Base-by-base conservation (phyloP, 1,284 basidiomycete genomes). In the Mycocalia duriaeana region DNA sequence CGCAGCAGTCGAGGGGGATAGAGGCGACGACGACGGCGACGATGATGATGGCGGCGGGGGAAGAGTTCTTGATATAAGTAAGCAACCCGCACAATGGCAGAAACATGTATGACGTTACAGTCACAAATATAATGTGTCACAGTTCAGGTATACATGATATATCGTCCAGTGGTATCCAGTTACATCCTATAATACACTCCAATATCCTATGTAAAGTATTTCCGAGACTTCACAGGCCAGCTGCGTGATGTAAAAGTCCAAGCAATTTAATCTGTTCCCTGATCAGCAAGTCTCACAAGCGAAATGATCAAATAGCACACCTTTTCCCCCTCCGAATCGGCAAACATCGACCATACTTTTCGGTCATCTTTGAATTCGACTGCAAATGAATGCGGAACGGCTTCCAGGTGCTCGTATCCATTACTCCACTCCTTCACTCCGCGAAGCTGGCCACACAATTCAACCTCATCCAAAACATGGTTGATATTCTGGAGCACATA, bases 261-360 rank as follows among this genome's bases (percentile, higher is more conserved):
- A 76, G 57, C 26, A 74, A 52, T 54, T 68, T 68, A 53, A 68
- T 70, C 71, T 75, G 36, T 11, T 26, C 4, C 49, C 44, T 4
- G 8, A 39, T 52, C 19, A 44, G 48, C 34, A 40, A 14, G 14
- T 20, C 35, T 19, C 35, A 25, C 19, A 19, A 51, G 20, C 31
- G n/a, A 36, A 22, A 8, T 28, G 42, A 24, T 28, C 24, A 13
- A 53, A 61, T 8, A 38, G 26, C 55, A 42, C 50, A 79, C 85
- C 76, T 89, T 89, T 55, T 87, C 83, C 51, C 80, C 72, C 56
- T 78, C 77, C 25, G 73, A 73, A 60, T 89, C 86, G 1, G 81
- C 72, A 52, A 75, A 89, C 67, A 87, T 70, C 46, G 75, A 71
- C 79, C 81, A 86, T 13, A 67, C 61, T 19, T 64, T 65, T 16